Evolutionary conservation across 2,329 filamentous ascomycete genomes (phyloP).

Genomic region (Ophiocordyceps camponoti-floridani): DNA sequence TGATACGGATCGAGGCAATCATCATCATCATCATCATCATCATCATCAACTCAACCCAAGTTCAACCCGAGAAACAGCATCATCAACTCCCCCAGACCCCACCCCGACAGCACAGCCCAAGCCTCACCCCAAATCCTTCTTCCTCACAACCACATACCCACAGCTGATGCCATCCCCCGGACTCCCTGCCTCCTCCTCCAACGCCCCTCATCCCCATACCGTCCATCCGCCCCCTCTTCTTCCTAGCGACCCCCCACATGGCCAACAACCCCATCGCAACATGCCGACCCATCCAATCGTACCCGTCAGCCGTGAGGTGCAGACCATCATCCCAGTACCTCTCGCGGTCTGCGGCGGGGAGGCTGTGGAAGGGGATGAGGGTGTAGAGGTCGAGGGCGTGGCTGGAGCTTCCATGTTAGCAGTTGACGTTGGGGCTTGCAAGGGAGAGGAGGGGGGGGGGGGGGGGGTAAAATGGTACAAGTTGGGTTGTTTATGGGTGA

Average conservation of each 20-base stretch:
- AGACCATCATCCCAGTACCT: slow-evolving; percentile 43
- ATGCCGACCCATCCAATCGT: slow-evolving; percentile 41
- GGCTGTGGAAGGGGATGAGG: slow-evolving; percentile 33
- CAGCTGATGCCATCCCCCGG: slow-evolving; percentile 23
- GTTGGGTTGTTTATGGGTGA: slow-evolving; percentile 24
- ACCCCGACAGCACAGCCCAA: too few relatives aligned
- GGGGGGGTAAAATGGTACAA: slow-evolving; percentile 24
- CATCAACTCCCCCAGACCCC: too few relatives aligned
- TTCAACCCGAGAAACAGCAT: too few relatives aligned
- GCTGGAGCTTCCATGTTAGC: slow-evolving; percentile 16
- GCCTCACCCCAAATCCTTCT: slow-evolving; percentile 29
- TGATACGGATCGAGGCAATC: too few relatives aligned
- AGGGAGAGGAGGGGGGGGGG: background rate
- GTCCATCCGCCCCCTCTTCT: too few relatives aligned
- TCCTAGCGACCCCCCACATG: slow-evolving; percentile 9
- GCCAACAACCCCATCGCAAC: slow-evolving; percentile 34
- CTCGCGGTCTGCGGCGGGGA: slow-evolving; percentile 24
- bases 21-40: too few relatives aligned
- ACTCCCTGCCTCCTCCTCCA: slow-evolving; percentile 32
- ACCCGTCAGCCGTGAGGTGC: slow-evolving; percentile 39
- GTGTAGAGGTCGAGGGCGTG: slow-evolving; percentile 36
- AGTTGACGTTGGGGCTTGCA: background rate
- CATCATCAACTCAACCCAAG: too few relatives aligned
- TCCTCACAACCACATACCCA: slow-evolving; percentile 36
- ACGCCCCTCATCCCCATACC: slow-evolving; percentile 4